Evolutionary conservation across 2,329 filamentous ascomycete genomes (phyloP).

Genomic region (Kalmusia sp.): DNA sequence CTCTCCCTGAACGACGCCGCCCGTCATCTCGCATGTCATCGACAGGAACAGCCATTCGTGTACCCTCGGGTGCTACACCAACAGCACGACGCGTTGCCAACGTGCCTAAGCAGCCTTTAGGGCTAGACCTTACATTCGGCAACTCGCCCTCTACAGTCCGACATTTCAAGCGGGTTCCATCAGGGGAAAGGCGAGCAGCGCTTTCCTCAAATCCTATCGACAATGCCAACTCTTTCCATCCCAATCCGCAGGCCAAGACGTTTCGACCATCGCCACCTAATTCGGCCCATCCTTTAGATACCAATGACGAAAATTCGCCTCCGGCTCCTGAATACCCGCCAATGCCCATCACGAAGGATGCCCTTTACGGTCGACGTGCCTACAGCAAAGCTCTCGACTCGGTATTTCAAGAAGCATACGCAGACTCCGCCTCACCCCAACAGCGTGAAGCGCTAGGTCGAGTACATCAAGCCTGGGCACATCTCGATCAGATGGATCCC

Average conservation of each 20-base stretch:
- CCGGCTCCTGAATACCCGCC: constrained; percentile 59
- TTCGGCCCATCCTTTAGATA: constrained; percentile 35
- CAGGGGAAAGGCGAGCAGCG: constrained; percentile 53
- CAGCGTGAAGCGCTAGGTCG: constrained; percentile 85
- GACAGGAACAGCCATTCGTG: constrained; percentile 46
- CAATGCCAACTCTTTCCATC: constrained; percentile 35
- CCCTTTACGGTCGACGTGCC: constrained; percentile 78
- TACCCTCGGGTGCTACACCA: constrained; percentile 46
- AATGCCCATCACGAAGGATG: constrained; percentile 72
- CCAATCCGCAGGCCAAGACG: constrained; percentile 45
- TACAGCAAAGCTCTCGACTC: constrained; percentile 85
- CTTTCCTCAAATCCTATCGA: constrained; percentile 38
- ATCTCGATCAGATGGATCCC: constrained; percentile 85
- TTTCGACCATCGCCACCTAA: constrained; percentile 46
- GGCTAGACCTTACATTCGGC: constrained; percentile 90
- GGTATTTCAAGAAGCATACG: constrained; percentile 82
- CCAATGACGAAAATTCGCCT: constrained; percentile 69
- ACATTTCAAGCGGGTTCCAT: constrained; percentile 88
- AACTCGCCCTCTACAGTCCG: constrained; percentile 92
- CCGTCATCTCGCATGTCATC: constrained; percentile 46
- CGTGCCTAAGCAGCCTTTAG: constrained; percentile 74
- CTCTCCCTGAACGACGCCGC: constrained; percentile 34
- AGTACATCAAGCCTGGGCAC: constrained; percentile 87
- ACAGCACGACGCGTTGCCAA: constrained; percentile 54
- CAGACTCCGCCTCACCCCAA: constrained; percentile 72